Evolutionary conservation across 1,284 basidiomycete species (phyloP), one percentile per base, ranked within the genome.

Genomic region (Leccinum pachyderme): DNA sequence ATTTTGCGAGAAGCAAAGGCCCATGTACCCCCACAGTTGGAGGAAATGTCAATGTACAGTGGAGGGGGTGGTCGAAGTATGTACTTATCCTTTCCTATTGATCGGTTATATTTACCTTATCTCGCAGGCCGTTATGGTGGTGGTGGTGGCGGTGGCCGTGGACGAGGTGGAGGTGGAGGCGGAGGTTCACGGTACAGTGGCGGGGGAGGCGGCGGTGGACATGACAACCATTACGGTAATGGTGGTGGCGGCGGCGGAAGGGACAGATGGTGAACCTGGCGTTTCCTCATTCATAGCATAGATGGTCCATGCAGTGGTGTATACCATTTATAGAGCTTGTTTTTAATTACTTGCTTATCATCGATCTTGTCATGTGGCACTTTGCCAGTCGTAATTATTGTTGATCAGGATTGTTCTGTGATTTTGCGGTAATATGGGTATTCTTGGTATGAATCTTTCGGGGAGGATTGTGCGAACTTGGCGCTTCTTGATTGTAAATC

Each of bases 1-100:
- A 98, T 99, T 64, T 77, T 99, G 59, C 81, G 84, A 61, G 96
- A 99, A 75, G 93, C 94, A 48, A 95, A 95, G 72, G 87, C 94
- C 32, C 79, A 82, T 49, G 80, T 99, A 27, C 94, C 96, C 24
- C 83, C 90, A 53, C 93, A 96, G 71, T 80, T 99, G 3, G 90
- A 95, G 71, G 92, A 98, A 75, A 97, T 99, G 93, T 82, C 82
- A 3, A 86, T 86, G 77, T 96, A 87, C 72, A 85, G 91, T 55
- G 89, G 91, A 47, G 83, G 89, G 32, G 83, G 87, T 49, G 83
- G 88, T 59, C 81, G 91, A 67, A 81, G 89, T 89, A 63, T 56
- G 81, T 72, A n/a, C 13, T 50, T 46, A 22, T 44, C 24, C 51
- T 7, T 32, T 55, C 46, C 15, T 7, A 22, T 24, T 2, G 1